Percentiles rank a stretch among this genome's conserved stretches.
Evolutionary conservation across 2,329 filamentous ascomycete genomes (phyloP).

Genomic region (Fonsecaea multimorphosa): DNA sequence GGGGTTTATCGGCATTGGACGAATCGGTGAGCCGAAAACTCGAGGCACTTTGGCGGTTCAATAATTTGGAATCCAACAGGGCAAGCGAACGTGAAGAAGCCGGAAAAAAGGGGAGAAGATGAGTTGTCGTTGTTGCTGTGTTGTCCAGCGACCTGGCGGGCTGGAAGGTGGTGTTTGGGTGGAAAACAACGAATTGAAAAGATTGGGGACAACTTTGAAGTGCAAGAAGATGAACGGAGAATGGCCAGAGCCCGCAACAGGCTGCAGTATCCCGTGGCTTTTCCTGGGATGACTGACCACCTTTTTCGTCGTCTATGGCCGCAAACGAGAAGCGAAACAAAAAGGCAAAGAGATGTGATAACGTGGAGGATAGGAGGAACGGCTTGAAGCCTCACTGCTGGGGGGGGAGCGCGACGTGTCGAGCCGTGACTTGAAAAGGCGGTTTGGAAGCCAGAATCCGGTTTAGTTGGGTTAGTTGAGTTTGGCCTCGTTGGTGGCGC

Average conservation of each 20-base stretch:
- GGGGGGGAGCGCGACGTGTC: conserved; percentile 32
- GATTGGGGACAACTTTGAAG: neutral
- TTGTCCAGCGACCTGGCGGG: conserved; percentile 25
- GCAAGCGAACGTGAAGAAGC: conserved; percentile 25
- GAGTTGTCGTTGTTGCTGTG: conserved; percentile 12
- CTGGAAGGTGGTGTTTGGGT: conserved; percentile 11
- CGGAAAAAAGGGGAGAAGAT: conserved; percentile 20
- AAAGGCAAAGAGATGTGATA: conserved; percentile 23
- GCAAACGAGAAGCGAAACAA: conserved; percentile 30
- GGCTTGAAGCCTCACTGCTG: conserved; percentile 13
- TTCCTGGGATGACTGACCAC: conserved; percentile 11
- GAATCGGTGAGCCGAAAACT: conserved; percentile 20
- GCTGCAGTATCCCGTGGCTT: conserved; percentile 14
- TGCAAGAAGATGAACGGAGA: conserved; percentile 12
- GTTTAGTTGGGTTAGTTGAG: conserved; percentile 20
- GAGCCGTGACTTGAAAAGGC: conserved; percentile 30
- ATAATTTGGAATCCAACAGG: conserved; percentile 23
- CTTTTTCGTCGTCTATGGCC: conserved; percentile 10
- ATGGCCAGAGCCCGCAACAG: conserved; percentile 10
- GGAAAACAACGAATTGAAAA: conserved; percentile 20
- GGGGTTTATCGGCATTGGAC: conserved; percentile 30
- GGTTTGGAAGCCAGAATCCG: conserved; percentile 17
- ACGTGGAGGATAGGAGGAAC: conserved; percentile 20
- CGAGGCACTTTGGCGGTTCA: conserved; percentile 18
- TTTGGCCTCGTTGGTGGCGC: conserved; percentile 13